Base-by-base conservation (phyloP, 2,329 filamentous ascomycete genomes). In the Lecanicillium sp. region DNA sequence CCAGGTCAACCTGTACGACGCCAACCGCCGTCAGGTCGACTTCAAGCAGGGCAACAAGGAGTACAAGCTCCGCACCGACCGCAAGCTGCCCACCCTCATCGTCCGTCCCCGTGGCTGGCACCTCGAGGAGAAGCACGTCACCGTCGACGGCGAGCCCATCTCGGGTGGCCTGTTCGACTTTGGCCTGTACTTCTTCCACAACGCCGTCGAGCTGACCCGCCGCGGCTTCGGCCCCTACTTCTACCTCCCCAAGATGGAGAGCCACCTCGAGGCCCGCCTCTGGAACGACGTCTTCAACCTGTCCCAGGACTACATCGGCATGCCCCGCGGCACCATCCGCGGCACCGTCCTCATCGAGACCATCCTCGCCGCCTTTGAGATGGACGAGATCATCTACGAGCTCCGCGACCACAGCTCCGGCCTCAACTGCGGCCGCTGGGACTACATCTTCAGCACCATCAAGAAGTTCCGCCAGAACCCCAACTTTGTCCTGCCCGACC, bases 301-400 rank as follows among this genome's bases (percentile, higher is more conserved):
- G 20, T 82, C 81, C 11, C 92, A 98, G 68, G 92, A 98, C 69
- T 88, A 84, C 67, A 79, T 96, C 57, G 85, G 86, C 51, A 84
- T 98, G 68, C 77, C 77, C 40, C 79, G 92, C 44, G 92, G 92
- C 40, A 97, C 88, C 39, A 94, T 97, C 65, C 84, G 92, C 52
- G 92, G 78, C 46, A 98, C 92, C 3, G 90, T 97, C 29, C 71
- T 98, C 53, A 97, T 98, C 57, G 92, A 98, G 77, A 97, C 92
- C 41, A 97, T 98, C 62, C 77, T 90, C 31, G 92, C 92, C 30
- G 92, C 90, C 13, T 98, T 98, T 57, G 92, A 98, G 74, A 98
- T 98, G 92, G 92, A 98, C 55, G 92, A 98, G 79, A 97, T 98
- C 66, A 97, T 98, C 68, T 98, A 96, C 65, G 92, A 97, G 71